phyloP scores from a whole-genome alignment of 176 grass and related monocot species.

The Calamus simplicifolius region DNA sequence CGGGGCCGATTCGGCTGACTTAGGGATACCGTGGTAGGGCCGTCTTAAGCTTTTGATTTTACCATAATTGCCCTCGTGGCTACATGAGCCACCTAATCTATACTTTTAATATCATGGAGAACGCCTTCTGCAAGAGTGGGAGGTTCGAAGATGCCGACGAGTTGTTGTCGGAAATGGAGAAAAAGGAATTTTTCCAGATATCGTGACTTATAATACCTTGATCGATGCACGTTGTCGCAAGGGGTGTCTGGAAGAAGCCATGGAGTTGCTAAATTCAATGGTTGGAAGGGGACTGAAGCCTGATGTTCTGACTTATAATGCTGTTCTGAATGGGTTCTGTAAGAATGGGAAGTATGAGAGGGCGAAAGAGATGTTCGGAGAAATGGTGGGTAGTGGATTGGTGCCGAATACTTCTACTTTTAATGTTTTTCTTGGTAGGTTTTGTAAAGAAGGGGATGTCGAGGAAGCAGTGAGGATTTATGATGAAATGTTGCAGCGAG shows the following conservation, averaged over 20 bases:
- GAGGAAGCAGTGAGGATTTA: slow-evolving; percentile 50
- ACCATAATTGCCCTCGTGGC: no score
- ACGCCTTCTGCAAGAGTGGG: slow-evolving; percentile 61
- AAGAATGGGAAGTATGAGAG: slow-evolving; percentile 36
- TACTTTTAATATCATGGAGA: slow-evolving; percentile 89
- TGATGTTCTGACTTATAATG: slow-evolving; percentile 53
- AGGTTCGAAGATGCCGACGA: slow-evolving; percentile 35
- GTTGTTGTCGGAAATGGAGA: slow-evolving; percentile 62
- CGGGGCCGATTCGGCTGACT: no score
- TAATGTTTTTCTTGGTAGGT: slow-evolving; percentile 66
- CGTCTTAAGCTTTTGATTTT: no score
- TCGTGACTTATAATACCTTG: slow-evolving; percentile 81
- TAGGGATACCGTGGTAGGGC: no score
- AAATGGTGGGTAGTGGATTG: slow-evolving; percentile 36
- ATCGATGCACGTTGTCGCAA: slow-evolving; percentile 56
- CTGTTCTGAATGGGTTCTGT: slow-evolving; percentile 74
- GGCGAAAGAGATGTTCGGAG: slow-evolving; percentile 48
- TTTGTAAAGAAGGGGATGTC: slow-evolving; percentile 37
- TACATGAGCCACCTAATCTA: no score
- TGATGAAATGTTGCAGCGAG: slow-evolving; percentile 34
- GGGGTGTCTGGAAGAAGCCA: slow-evolving; percentile 39
- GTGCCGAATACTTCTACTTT: slow-evolving; percentile 45
- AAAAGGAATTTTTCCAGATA: slow-evolving; percentile 61
- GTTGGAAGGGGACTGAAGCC: slow-evolving; percentile 52
- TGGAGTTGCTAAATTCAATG: slow-evolving; percentile 52